A percentile compares a stretch with the other conserved stretches of the same genome.
These are phyloP conservation scores for Crithidia expoeki DNA, from an alignment of 208 protist species.

Conservation along the genomic window DNA sequence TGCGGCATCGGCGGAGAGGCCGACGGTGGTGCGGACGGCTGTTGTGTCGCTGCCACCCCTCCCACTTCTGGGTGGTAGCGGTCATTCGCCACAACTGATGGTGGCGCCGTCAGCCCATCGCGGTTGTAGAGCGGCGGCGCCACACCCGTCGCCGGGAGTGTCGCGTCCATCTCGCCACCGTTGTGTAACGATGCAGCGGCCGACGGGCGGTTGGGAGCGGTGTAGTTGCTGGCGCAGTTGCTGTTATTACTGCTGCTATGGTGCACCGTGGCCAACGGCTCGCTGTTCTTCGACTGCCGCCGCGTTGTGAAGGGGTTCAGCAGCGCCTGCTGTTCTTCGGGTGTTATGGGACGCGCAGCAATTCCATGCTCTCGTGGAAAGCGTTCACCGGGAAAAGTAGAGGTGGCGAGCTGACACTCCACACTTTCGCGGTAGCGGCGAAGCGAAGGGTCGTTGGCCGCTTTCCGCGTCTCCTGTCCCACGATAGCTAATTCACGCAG, in stretches of 20 bases:
- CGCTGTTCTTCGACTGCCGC: background rate
- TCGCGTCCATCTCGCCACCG: background rate
- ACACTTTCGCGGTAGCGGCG: conserved; percentile 17
- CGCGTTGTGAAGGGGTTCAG: conserved; percentile 26
- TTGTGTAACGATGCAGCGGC: background rate
- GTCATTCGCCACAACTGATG: background rate
- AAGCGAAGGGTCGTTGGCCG: conserved; percentile 7
- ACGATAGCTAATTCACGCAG: conserved; percentile 26
- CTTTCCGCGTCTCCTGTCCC: conserved; percentile 26
- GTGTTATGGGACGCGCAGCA: background rate
- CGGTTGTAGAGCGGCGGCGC: background rate
- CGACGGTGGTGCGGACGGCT: background rate
- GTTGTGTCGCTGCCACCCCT: no score
- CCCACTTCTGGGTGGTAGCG: background rate
- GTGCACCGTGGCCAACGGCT: background rate
- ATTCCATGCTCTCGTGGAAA: background rate
- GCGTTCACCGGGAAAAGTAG: background rate
- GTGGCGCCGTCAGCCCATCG: background rate
- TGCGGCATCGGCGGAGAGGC: background rate
- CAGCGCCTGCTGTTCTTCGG: conserved; percentile 19
- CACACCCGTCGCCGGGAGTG: background rate
- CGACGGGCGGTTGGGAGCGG: background rate
- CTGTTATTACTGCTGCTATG: background rate
- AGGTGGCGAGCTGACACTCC: conserved; percentile 20
- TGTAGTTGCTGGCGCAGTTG: background rate